A percentile compares a stretch with the other conserved stretches of the same genome.
These are phyloP conservation scores for Escallonia rubra DNA, from an alignment of 129 eudicot genomes.

Conservation along the genomic window DNA sequence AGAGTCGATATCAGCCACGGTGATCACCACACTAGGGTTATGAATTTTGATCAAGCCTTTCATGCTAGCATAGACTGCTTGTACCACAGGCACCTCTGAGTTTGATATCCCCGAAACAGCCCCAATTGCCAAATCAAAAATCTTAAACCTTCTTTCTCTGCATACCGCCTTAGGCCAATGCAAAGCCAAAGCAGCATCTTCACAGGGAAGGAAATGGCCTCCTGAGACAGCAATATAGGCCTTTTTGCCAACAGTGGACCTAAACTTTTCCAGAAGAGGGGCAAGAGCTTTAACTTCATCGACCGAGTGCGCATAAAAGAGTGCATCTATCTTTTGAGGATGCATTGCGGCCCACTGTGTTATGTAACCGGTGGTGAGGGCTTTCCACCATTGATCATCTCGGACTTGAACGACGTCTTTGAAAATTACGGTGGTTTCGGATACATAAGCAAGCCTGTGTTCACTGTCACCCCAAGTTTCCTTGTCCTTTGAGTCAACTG, in stretches of 20 bases:
- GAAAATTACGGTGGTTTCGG: slow-evolving; percentile 95
- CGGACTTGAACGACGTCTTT: slow-evolving; percentile 89
- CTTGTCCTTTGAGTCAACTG: slow-evolving; percentile 82
- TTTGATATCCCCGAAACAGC: slow-evolving; percentile 56
- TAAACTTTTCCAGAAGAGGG: slow-evolving; percentile 84
- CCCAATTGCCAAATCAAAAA: slow-evolving; percentile 73
- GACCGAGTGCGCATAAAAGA: slow-evolving; percentile 82
- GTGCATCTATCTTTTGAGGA: slow-evolving; percentile 93
- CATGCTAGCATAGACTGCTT: slow-evolving; percentile 70
- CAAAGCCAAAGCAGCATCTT: slow-evolving; percentile 74
- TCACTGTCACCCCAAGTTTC: slow-evolving; percentile 99
- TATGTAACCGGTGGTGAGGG: slow-evolving; percentile 81
- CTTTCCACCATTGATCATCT: slow-evolving; percentile 98
- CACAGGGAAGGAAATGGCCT: slow-evolving; percentile 75
- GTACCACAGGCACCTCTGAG: slow-evolving; percentile 82
- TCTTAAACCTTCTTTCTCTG: slow-evolving; percentile 75
- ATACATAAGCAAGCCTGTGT: slow-evolving; percentile 89
- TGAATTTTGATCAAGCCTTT: slow-evolving; percentile 75
- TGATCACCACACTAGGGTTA: slow-evolving; percentile 73
- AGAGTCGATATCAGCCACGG: slow-evolving; percentile 55
- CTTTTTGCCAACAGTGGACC: slow-evolving; percentile 82
- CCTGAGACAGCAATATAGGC: slow-evolving; percentile 92
- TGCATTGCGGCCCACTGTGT: slow-evolving; percentile 98
- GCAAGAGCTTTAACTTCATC: slow-evolving; percentile 76
- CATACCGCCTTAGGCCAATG: slow-evolving; percentile 78